These are phyloP conservation scores for Trichophyton schoenleinii DNA, from an alignment of 2,329 filamentous ascomycete species.

Conservation along the genomic window DNA sequence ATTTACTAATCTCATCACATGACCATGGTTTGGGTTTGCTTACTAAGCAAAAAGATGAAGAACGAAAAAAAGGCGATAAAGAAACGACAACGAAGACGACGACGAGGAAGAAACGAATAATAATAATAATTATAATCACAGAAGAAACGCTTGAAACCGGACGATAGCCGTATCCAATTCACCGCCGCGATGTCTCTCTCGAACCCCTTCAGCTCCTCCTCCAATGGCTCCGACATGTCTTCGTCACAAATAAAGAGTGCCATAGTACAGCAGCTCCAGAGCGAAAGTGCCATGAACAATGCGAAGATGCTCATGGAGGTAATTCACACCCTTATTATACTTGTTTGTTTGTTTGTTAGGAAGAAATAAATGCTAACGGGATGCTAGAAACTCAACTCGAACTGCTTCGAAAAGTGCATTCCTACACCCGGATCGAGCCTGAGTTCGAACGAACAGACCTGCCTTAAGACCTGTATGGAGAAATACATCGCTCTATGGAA, in stretches of 20 bases:
- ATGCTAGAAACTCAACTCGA: slow-evolving; percentile 61
- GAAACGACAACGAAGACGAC: background rate
- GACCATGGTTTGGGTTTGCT: background rate
- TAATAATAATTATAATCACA: too few relatives aligned
- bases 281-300: slow-evolving; percentile 55
- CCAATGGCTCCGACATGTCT: slow-evolving; percentile 19
- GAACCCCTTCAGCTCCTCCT: slow-evolving; percentile 23
- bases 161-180: background rate
- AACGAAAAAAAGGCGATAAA: background rate
- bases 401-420: slow-evolving; percentile 69
- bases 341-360: background rate
- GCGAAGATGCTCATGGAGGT: slow-evolving; percentile 60
- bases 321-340: background rate
- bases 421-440: slow-evolving; percentile 51
- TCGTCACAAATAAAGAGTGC: slow-evolving; percentile 37
- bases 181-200: slow-evolving; percentile 27
- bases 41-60: background rate
- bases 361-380: background rate
- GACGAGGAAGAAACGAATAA: background rate
- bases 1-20: background rate
- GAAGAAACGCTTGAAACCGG: background rate
- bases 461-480: slow-evolving; percentile 66
- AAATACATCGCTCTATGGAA: slow-evolving; percentile 79
- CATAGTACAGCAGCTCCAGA: slow-evolving; percentile 51
- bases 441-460: slow-evolving; percentile 55